These are phyloP conservation scores for Pythium plurisporium DNA, from an alignment of 352 stramenopile genomes.

Conservation along the genomic window DNA sequence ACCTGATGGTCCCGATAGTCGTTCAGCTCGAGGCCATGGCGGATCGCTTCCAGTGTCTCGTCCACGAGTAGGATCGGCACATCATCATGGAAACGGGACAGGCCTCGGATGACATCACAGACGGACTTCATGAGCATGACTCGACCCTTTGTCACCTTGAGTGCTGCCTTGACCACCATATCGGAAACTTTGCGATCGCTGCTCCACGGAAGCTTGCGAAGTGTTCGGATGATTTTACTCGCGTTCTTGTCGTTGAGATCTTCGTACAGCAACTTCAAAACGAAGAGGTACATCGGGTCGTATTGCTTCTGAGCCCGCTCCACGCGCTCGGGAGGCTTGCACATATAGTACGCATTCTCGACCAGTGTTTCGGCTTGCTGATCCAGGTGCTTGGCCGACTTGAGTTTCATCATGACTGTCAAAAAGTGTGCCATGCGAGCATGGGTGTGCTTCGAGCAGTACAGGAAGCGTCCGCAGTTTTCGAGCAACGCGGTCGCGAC, in stretches of 20 bases:
- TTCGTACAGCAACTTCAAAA: slow-evolving; percentile 85
- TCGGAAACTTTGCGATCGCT: slow-evolving; percentile 25
- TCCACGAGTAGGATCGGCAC: slow-evolving; percentile 91
- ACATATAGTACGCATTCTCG: slow-evolving; percentile 92
- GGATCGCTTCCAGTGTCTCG: slow-evolving; percentile 90
- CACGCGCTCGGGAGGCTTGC: slow-evolving; percentile 84
- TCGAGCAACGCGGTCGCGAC: slow-evolving; percentile 96
- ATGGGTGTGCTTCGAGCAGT: slow-evolving; percentile 93
- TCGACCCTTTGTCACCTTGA: slow-evolving; percentile 91
- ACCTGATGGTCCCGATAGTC: slow-evolving; percentile 92
- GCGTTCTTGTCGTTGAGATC: slow-evolving; percentile 78
- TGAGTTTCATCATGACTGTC: slow-evolving; percentile 94
- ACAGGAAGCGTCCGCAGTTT: slow-evolving; percentile 94
- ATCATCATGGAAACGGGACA: slow-evolving; percentile 88
- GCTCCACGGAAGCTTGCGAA: slow-evolving; percentile 92
- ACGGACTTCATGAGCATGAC: slow-evolving; percentile 86
- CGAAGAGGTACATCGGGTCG: slow-evolving; percentile 91
- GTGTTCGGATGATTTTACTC: slow-evolving; percentile 91
- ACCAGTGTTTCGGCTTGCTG: slow-evolving; percentile 84
- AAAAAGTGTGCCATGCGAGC: slow-evolving; percentile 87
- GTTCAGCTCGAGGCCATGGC: slow-evolving; percentile 86
- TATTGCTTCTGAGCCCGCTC: slow-evolving; percentile 70
- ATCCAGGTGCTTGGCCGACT: slow-evolving; percentile 91
- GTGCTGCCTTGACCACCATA: slow-evolving; percentile 88
- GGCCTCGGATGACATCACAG: slow-evolving; percentile 84